Conservation (phyloP, 2,329 filamentous ascomycete species). For the Hymenoscyphus albidus region DNA sequence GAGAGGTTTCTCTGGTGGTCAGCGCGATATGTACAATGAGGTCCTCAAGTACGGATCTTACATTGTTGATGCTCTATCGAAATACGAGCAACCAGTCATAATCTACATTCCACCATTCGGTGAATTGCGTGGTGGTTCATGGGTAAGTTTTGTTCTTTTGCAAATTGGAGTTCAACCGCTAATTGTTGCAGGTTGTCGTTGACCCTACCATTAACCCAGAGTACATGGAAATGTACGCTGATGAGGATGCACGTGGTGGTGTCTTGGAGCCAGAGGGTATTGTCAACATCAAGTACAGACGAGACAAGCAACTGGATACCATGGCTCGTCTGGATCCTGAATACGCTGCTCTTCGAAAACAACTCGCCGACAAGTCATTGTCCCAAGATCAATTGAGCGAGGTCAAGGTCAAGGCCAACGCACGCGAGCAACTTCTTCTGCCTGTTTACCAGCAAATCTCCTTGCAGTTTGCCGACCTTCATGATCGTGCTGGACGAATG, state of each 20-base stretch:
- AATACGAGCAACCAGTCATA: conserved; percentile 98
- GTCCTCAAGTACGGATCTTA: conserved; percentile 99
- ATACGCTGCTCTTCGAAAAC: conserved; percentile 80
- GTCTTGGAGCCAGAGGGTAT: conserved; percentile 98
- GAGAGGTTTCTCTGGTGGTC: conserved; percentile 99
- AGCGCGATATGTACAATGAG: conserved; percentile 99
- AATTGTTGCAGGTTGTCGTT: conserved; percentile 68
- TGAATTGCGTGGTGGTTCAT: conserved; percentile 96
- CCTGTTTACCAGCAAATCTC: conserved; percentile 94
- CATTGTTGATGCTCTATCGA: conserved; percentile 97
- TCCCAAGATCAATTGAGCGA: conserved; percentile 69
- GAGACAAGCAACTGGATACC: conserved; percentile 93
- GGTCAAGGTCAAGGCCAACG: conserved; percentile 79
- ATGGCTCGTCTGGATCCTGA: conserved; percentile 89
- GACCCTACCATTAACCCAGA: conserved; percentile 97
- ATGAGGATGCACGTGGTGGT: conserved; percentile 90
- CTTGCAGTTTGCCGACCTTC: conserved; percentile 94
- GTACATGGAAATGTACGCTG: conserved; percentile 99
- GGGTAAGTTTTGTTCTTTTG: conserved; percentile 50
- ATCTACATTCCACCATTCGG: conserved; percentile 97
- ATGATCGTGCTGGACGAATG: conserved; percentile 97
- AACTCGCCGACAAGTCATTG: conserved; percentile 61
- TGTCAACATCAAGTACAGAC: conserved; percentile 96
- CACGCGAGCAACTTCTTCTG: conserved; percentile 81
- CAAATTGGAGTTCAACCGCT: conserved; percentile 25